Evolutionary conservation across 129 eudicot genomes (phyloP), one percentile per base, ranked within the genome.

Genomic region (Lonicera japonica): DNA sequence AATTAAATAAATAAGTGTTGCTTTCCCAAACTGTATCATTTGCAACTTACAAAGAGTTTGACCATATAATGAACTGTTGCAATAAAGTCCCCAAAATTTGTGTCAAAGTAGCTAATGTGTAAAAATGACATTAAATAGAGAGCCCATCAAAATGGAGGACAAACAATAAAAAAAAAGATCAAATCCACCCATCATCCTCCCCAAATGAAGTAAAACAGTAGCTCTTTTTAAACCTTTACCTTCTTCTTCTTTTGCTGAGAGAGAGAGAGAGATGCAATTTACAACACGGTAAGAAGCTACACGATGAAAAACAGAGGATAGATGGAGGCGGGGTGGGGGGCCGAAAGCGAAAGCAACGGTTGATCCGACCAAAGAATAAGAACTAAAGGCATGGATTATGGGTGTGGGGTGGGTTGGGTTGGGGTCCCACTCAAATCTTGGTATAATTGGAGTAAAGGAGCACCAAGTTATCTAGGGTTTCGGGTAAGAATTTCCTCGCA

Each of bases 401-500:
- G n/a, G n/a, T n/a, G n/a, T n/a, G n/a, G n/a, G n/a, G n/a, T n/a
- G n/a, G n/a, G 46, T 70, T 65, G 63, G 56, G n/a, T n/a, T n/a
- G n/a, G n/a, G 67, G 5, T 39, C 74, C 70, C 60, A 65, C 34
- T 67, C 58, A 75, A 61, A 66, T 16, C 13, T 76, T 57, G 24
- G 89, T 81, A 77, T 83, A 75, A 64, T 78, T 86, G 41, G 92
- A 66, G 90, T 81, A 86, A 60, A 81, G 85, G 13, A 66, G 67
- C 65, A 83, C 56, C 86, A 90, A 67, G 45, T 24, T 70, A 61
- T 80, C 83, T 25, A 86, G 69, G 8, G 94, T 75, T 60, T 90
- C 97, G 0, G 97, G 94, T 40, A 79, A 70, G 74, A 90, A 90
- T 70, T 90, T 90, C 71, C 97, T 73, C 8, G 85, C 97, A 75